phyloP scores from a whole-genome alignment of 768 basidiomycete genomes.

The Psilocybe tampanensis region DNA sequence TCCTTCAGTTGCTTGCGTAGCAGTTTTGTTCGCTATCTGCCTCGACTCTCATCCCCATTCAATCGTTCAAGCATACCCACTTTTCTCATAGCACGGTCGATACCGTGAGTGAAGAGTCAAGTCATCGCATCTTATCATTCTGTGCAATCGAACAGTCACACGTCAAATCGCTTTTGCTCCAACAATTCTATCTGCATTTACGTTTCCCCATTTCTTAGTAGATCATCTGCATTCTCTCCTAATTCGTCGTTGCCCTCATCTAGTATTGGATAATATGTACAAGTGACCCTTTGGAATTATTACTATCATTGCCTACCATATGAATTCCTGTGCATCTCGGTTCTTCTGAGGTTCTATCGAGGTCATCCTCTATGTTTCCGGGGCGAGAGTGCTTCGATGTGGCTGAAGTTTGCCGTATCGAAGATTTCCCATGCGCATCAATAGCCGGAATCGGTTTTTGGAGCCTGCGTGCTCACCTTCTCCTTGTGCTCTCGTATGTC shows the following conservation, averaged over 20 bases:
- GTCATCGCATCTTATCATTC: slow-evolving; percentile 8
- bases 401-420: slow-evolving; percentile 13
- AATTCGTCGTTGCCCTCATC: slow-evolving; percentile 28
- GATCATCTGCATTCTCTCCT: slow-evolving; percentile 19
- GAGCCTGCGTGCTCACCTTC: slow-evolving; percentile 11
- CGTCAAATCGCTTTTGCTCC: slow-evolving; percentile 14
- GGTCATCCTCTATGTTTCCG: slow-evolving; percentile 13
- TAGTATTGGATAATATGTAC: slow-evolving; percentile 40
- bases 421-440: slow-evolving; percentile 24
- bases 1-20: neutral
- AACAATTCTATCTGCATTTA: slow-evolving; percentile 13
- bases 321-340: slow-evolving; percentile 7
- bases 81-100: slow-evolving; percentile 20
- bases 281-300: slow-evolving; percentile 23
- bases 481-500: slow-evolving; percentile 18
- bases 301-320: slow-evolving; percentile 17
- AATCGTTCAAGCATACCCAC: slow-evolving; percentile 13
- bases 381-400: slow-evolving; percentile 9
- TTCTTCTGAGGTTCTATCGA: slow-evolving; percentile 15
- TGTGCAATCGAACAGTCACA: slow-evolving; percentile 18
- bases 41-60: slow-evolving; percentile 11
- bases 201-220: slow-evolving; percentile 21
- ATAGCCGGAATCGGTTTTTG: slow-evolving; percentile 16
- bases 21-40: slow-evolving; percentile 7
- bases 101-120: slow-evolving; percentile 21